phyloP scores from a whole-genome alignment of 345 rosid genomes.

The Eucalyptus erythrocorys region DNA sequence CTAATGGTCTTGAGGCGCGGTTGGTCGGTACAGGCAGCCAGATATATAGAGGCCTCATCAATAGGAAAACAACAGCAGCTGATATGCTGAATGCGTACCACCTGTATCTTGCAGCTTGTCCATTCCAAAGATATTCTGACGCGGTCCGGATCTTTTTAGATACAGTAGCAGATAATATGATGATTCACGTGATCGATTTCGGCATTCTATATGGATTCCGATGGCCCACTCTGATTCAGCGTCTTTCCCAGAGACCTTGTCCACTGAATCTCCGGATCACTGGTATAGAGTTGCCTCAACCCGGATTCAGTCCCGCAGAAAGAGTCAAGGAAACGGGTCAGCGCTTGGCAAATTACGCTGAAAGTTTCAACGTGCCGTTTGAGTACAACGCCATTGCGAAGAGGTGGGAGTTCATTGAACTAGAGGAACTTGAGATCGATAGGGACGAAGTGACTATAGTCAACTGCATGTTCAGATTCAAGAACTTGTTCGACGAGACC shows the following conservation, averaged over 20 bases:
- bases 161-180: background rate
- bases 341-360: background rate
- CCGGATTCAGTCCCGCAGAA: background rate
- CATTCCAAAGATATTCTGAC: background rate
- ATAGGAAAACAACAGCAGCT: background rate
- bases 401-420: background rate
- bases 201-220: background rate
- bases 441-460: background rate
- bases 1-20: background rate
- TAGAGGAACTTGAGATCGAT: background rate
- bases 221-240: background rate
- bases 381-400: background rate
- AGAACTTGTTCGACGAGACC: background rate
- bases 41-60: background rate
- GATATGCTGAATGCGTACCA: background rate
- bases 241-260: background rate
- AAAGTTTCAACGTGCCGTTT: background rate
- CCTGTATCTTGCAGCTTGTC: background rate
- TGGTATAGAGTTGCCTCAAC: background rate
- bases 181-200: background rate
- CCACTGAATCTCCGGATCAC: background rate
- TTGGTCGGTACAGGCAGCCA: constrained; percentile 7
- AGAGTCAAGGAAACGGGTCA: background rate
- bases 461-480: background rate
- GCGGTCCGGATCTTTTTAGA: background rate